These are phyloP conservation scores for Penicillium maclennaniae DNA, from an alignment of 495 filamentous ascomycete genomes.

Conservation along the genomic window DNA sequence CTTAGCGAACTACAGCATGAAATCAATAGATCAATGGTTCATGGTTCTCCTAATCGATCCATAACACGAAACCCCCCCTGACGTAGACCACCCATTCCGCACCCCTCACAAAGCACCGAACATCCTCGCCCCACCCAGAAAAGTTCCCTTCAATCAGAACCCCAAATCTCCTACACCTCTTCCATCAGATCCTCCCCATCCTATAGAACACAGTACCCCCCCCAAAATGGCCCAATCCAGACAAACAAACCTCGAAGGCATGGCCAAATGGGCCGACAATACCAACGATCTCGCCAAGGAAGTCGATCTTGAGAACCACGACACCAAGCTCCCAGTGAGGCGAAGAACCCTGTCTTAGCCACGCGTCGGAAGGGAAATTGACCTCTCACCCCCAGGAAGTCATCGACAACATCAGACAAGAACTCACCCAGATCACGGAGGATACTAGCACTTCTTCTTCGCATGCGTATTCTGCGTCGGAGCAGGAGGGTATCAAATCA, in stretches of 20 bases:
- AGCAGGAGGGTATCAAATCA: not conserved
- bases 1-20: too few species aligned
- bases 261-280: not conserved
- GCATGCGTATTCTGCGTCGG: not conserved
- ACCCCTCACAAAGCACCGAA: not conserved
- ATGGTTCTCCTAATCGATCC: too few species aligned
- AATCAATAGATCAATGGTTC: too few species aligned
- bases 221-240: not conserved
- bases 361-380: not conserved
- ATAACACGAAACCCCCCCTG: not conserved
- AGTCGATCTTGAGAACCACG: not conserved
- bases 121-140: not conserved
- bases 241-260: not conserved
- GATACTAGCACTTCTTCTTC: not conserved
- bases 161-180: not conserved
- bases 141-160: not conserved
- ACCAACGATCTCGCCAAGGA: not conserved
- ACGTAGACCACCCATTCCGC: not conserved
- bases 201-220: not conserved
- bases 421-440: not conserved
- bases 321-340: not conserved
- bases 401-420: not conserved
- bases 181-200: not conserved
- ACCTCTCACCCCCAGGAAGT: not conserved
- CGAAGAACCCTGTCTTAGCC: not conserved